Percentiles rank a stretch among this genome's conserved stretches.
phyloP scores from a whole-genome alignment of 257 asterid species.

The Fraxinus pennsylvanica region DNA sequence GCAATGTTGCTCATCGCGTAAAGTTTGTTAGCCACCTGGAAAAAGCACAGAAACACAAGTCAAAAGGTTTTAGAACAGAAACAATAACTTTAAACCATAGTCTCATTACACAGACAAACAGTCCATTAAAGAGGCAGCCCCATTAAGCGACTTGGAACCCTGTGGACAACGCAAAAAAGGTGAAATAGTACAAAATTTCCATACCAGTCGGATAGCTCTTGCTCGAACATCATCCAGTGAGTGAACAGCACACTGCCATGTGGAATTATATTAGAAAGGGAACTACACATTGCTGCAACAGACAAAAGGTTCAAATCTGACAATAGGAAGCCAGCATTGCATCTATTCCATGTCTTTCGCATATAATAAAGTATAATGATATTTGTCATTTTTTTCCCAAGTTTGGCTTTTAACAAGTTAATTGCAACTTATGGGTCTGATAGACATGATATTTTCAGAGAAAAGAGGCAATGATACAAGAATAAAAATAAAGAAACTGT shows the following conservation, averaged over 20 bases:
- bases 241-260: slow-evolving; percentile 87
- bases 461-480: slow-evolving; percentile 5
- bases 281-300: slow-evolving; percentile 16
- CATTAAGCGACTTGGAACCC: slow-evolving; percentile 3
- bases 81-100: slow-evolving; percentile 17
- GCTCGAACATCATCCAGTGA: slow-evolving; percentile 81
- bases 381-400: background rate
- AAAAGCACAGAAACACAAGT: slow-evolving; percentile 29
- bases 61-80: slow-evolving; percentile 22
- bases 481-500: background rate
- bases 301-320: slow-evolving; percentile 21
- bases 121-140: background rate
- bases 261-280: slow-evolving; percentile 32
- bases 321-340: background rate
- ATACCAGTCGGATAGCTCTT: slow-evolving; percentile 94
- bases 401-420: slow-evolving; percentile 13
- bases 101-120: slow-evolving; percentile 5
- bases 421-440: slow-evolving; percentile 9
- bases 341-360: slow-evolving; percentile 20
- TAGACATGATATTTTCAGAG: background rate
- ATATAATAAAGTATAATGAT: background rate
- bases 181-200: slow-evolving; percentile 27
- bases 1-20: slow-evolving; percentile 60
- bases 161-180: slow-evolving; percentile 15
- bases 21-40: slow-evolving; percentile 89